phyloP scores from a whole-genome alignment of 73 alveolate genomes.

The Symbiodinium natans region DNA sequence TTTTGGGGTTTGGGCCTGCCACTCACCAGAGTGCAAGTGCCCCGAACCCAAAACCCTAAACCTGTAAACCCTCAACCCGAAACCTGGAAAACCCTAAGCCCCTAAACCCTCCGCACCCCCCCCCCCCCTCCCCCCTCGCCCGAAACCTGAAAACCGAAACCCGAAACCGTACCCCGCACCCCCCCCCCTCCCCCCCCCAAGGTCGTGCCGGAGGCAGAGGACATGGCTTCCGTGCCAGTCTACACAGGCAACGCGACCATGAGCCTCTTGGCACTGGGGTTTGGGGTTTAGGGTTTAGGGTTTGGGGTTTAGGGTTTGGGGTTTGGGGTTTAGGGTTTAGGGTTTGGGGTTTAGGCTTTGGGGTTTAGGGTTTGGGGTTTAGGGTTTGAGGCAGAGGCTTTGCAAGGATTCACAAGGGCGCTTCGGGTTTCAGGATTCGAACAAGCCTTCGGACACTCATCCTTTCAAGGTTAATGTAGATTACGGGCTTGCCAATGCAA shows the following conservation, averaged over 20 bases:
- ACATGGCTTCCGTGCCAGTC: background rate
- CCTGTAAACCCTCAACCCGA: no score
- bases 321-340: background rate
- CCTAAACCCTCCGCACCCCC: no score
- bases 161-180: background rate
- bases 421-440: background rate
- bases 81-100: no score
- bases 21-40: no score
- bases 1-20: no score
- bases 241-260: conserved; percentile 6
- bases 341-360: background rate
- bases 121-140: no score
- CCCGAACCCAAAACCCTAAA: background rate
- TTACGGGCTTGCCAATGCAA: no score
- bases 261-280: background rate
- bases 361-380: background rate
- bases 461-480: no score
- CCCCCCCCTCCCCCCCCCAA: background rate
- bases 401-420: background rate
- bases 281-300: background rate
- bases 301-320: background rate
- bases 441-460: no score
- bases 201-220: conserved; percentile 24
- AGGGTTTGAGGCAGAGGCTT: background rate
- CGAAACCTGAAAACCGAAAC: background rate